These are phyloP conservation scores for Chlorella sp. DNA, from an alignment of 139 green algal genomes.

Conservation along the genomic window DNA sequence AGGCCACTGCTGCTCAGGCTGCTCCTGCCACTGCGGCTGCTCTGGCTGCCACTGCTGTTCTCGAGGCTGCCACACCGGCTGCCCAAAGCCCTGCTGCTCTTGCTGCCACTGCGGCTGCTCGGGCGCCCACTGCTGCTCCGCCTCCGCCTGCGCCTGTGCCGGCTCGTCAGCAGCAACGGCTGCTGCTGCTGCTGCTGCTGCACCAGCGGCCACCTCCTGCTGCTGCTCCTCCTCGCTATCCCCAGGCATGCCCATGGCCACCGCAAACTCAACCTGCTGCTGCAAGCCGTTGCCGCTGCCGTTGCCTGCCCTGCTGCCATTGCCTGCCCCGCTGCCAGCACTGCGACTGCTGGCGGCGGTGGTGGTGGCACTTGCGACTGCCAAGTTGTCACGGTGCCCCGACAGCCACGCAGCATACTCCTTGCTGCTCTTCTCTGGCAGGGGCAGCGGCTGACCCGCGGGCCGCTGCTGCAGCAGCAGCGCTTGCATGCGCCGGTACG, in stretches of 20 bases:
- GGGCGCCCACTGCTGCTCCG: background rate
- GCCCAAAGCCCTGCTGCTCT: slow-evolving; percentile 4
- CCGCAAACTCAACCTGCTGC: slow-evolving; percentile 35
- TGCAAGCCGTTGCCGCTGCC: slow-evolving; percentile 10
- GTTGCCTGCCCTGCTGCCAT: background rate
- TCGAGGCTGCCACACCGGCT: background rate
- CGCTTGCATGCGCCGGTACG: slow-evolving; percentile 44
- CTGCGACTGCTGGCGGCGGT: background rate
- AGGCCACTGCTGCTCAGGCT: background rate
- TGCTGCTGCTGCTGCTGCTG: background rate
- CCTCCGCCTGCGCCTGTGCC: background rate
- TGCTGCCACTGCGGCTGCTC: slow-evolving; percentile 1
- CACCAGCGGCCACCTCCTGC: background rate
- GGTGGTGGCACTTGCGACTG: too few species aligned
- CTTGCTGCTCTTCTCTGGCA: background rate
- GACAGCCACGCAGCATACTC: slow-evolving; percentile 38
- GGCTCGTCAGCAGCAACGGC: background rate
- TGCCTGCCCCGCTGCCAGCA: background rate
- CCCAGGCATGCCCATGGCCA: slow-evolving; percentile 15
- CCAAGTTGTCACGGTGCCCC: background rate
- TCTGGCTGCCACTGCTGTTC: background rate
- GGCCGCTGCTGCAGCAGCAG: slow-evolving; percentile 38
- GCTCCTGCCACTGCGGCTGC: slow-evolving; percentile 9
- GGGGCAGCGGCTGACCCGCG: background rate
- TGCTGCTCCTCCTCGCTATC: background rate